Evolutionary conservation across 768 basidiomycete genomes (phyloP), one percentile per base, ranked within the genome.

Genomic region (Phanerodontia chrysosporium): DNA sequence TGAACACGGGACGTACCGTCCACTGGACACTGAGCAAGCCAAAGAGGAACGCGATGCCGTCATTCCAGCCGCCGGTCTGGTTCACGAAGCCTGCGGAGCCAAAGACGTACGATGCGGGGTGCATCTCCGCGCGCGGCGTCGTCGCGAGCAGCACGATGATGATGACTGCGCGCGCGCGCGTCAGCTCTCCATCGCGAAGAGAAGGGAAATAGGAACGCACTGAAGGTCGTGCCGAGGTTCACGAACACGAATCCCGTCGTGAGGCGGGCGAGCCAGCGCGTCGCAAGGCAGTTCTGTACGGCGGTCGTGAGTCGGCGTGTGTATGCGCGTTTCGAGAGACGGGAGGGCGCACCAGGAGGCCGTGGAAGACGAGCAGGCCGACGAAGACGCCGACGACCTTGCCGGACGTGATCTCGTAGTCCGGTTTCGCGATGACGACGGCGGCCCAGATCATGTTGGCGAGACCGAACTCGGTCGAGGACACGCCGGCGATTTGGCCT

Each of bases 1-100:
- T 8, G 12, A 32, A 22, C 8, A 25, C 36, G 5, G 13, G 22
- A 74, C 86, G 32, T 65, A 90, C 86, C 64, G 89, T 91, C 89
- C 91, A 93, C 69, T 93, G 91, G 22, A 95, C 93, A 58, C 86
- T 89, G 28, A 95, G 78, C 52, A 95, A 73, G 25, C 92, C 93
- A 64, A 96, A 87, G 22, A 92, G 75, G 75, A 94, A 93, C 0
- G 91, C 86, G 45, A 95, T 75, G 0, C 92, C 92, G 42, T 79
- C 82, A 63, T 84, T 86, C 81, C 84, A 86, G 59, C 87, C 92
- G 28, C 90, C 90, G 0, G 91, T 87, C 65, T 85, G 82, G 70
- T 96, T 96, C 49, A 84, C 73, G 52, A 91, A 69, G n/a, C 89
- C 89, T 3, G 71, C 78, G 25, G 83, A 78, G 14, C 89, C 90